These are phyloP conservation scores for Floccularia luteovirens DNA, from an alignment of 768 basidiomycete species.

Conservation along the genomic window DNA sequence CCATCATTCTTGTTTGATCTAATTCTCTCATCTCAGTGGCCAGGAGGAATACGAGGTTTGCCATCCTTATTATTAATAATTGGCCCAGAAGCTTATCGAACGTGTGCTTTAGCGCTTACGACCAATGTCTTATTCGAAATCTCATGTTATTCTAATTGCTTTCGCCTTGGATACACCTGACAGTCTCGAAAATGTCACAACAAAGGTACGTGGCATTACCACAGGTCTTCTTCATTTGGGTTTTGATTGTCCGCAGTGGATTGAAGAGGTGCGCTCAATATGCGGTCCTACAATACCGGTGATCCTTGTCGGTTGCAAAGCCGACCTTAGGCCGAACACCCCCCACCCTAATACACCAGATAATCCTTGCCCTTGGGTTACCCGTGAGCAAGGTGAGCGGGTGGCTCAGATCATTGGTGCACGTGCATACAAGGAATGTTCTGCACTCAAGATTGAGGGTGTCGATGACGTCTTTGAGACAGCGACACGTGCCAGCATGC, in stretches of 20 bases:
- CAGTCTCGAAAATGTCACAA: conserved; percentile 90
- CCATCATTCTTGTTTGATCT: neutral
- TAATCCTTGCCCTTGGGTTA: conserved; percentile 48
- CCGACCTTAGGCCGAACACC: conserved; percentile 71
- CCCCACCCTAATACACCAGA: conserved; percentile 36
- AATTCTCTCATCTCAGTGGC: conserved; percentile 45
- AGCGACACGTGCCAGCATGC: conserved; percentile 93
- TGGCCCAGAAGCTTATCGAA: conserved; percentile 5
- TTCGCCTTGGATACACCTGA: conserved; percentile 96
- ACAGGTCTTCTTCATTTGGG: neutral
- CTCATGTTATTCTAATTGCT: conserved; percentile 97
- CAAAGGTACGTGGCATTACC: conserved; percentile 52
- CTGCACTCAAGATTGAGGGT: conserved; percentile 82
- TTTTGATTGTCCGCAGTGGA: conserved; percentile 58
- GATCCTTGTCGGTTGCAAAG: conserved; percentile 93
- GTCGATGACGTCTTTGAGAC: conserved; percentile 98
- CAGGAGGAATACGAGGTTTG: conserved; percentile 97
- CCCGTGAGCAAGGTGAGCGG: conserved; percentile 74
- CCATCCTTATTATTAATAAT: conserved; percentile 5
- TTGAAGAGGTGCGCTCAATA: conserved; percentile 95
- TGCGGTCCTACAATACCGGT: conserved; percentile 92
- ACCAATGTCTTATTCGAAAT: conserved; percentile 96
- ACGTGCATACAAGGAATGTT: conserved; percentile 91
- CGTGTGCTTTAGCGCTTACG: conserved; percentile 65
- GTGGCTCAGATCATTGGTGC: conserved; percentile 85